Base-by-base conservation (phyloP, 768 basidiomycete genomes). In the Amanita thiersii region DNA sequence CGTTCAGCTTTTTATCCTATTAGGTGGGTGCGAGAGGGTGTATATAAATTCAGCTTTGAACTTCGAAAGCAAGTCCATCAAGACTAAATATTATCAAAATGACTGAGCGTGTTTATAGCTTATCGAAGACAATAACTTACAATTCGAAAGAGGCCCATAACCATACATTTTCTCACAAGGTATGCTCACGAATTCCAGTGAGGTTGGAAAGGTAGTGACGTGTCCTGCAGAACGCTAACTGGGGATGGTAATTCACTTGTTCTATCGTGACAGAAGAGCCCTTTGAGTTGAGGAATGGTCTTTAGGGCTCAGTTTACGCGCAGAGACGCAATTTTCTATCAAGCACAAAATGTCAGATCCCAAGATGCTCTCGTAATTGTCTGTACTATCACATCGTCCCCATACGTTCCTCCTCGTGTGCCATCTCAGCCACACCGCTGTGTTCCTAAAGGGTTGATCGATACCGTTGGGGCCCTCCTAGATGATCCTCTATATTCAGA, bases 401-500 rank as follows among this genome's bases (percentile, higher is more conserved):
- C 83, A 1, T 61, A 69, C 1, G 57, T 73, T 2, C 63, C 62
- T 1, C 30, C 55, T 10, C 77, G 79, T 1, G 65, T 68, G 2
- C 66, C 77, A 0, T 23, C 61, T 3, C 57, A 66, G 3, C 68
- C 70, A 20, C 62, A 65, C 24, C 70, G 77, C 41, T 58, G 66
- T 18, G 82, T 89, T 5, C 86, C 88, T 0, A 79, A 71, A 51
- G 68, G 67, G 40, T 69, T 85, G 11, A 54, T 91, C 29, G 75
- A 80, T 49, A 77, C 79, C 10, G 67, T 90, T n/a, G 89, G 88
- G 4, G 61, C 68, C 23, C 61, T 91, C 18, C 64, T 91, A 7
- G 81, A 91, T 50, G 84, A 91, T 51, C 83, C 83, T n/a, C 55
- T 73, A 9, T 91, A 90, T 51, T 88, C 88, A 4, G 88, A 92